Conservation (phyloP, 2,329 filamentous ascomycete genomes). For the Pseudogymnoascus sp. region DNA sequence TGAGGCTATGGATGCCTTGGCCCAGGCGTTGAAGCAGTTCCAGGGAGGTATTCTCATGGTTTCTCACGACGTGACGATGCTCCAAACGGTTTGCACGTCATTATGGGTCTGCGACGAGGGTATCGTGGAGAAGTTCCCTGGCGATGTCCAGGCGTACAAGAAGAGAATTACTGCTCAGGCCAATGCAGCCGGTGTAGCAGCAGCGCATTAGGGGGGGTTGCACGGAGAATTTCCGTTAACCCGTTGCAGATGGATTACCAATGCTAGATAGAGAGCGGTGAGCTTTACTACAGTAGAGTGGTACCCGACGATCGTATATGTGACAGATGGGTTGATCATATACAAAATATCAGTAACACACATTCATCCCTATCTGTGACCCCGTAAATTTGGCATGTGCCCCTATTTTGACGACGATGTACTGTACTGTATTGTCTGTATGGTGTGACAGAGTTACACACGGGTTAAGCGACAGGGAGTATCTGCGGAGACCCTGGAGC, state of each 20-base stretch:
- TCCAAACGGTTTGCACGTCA: constrained; percentile 90
- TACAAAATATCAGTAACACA: constrained; percentile 9
- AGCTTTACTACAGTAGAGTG: neutral
- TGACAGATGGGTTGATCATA: neutral
- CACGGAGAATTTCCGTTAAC: neutral
- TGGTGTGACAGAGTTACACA: neutral
- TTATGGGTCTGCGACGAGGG: constrained; percentile 96
- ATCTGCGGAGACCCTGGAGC: constrained; percentile 6
- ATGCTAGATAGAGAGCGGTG: neutral
- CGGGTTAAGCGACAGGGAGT: neutral
- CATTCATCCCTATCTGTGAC: neutral
- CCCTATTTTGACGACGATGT: neutral
- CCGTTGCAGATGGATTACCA: neutral
- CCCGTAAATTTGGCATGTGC: neutral
- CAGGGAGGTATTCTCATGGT: constrained; percentile 97
- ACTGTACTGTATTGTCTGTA: neutral
- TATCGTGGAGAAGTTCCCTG: constrained; percentile 90
- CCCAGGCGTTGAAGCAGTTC: constrained; percentile 75
- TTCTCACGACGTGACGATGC: constrained; percentile 97
- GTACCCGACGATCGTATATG: neutral
- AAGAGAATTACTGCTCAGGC: constrained; percentile 89
- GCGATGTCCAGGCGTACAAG: constrained; percentile 95
- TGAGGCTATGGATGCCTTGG: constrained; percentile 95
- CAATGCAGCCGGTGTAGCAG: constrained; percentile 78
- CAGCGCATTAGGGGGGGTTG: constrained; percentile 43